These are phyloP conservation scores for Aspergillus arachidicola DNA, from an alignment of 2,329 filamentous ascomycete species.

Conservation along the genomic window DNA sequence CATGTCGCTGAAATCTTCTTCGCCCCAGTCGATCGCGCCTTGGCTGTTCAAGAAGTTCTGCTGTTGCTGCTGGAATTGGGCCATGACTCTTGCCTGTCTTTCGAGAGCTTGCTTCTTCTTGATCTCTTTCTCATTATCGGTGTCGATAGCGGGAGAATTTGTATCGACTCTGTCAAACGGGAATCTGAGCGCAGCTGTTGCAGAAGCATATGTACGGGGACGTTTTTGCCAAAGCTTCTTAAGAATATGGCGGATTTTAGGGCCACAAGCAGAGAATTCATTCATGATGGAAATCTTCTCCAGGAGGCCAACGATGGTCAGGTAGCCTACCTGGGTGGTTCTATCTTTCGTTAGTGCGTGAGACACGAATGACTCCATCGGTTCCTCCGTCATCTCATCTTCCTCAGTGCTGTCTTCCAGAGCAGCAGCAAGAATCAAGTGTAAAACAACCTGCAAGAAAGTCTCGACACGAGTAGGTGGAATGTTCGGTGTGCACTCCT, in stretches of 20 bases:
- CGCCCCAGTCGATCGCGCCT: constrained; percentile 84
- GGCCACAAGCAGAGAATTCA: constrained; percentile 78
- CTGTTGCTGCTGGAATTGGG: constrained; percentile 96
- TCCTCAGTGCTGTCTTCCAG: constrained; percentile 73
- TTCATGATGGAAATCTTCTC: constrained; percentile 63
- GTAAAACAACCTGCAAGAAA: constrained; percentile 87
- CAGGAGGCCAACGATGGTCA: constrained; percentile 57
- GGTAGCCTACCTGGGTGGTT: constrained; percentile 40
- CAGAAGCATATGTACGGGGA: constrained; percentile 70
- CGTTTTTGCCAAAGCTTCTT: constrained; percentile 83
- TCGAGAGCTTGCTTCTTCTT: constrained; percentile 91
- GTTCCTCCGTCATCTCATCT: constrained; percentile 51
- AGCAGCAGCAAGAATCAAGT: constrained; percentile 82
- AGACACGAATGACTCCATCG: constrained; percentile 68
- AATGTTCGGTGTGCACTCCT: constrained; percentile 70
- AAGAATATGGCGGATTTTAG: constrained; percentile 81
- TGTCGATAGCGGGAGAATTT: constrained; percentile 72
- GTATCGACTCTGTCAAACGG: constrained; percentile 79
- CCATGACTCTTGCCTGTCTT: constrained; percentile 92
- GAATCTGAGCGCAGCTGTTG: constrained; percentile 62
- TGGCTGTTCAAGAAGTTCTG: constrained; percentile 92
- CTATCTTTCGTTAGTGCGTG: constrained; percentile 68
- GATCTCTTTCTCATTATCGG: constrained; percentile 64
- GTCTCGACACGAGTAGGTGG: constrained; percentile 83
- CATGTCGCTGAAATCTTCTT: constrained; percentile 72